Evolutionary conservation across 495 filamentous ascomycete genomes (phyloP).

Genomic region (Physcia stellaris): DNA sequence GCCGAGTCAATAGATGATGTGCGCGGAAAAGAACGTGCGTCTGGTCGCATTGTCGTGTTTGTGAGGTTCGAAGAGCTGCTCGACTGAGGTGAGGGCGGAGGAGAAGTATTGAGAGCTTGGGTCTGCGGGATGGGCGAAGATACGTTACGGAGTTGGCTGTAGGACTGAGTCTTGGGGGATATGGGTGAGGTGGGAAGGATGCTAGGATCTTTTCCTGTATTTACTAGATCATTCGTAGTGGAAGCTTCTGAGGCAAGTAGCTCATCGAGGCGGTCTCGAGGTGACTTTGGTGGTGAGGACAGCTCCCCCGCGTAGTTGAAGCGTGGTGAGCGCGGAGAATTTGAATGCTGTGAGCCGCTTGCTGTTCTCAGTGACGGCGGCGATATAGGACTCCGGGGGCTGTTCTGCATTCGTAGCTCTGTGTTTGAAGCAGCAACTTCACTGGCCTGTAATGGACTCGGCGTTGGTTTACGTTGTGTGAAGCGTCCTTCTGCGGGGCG

Average conservation of each 20-base stretch:
- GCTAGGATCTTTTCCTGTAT: conserved; percentile 2
- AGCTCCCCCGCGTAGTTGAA: conserved; percentile 1
- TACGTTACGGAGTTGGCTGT: conserved; percentile 14
- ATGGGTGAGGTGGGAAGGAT: not conserved
- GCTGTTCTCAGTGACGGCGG: not conserved
- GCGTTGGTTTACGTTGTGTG: conserved; percentile 2
- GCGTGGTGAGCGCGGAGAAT: conserved; percentile 10
- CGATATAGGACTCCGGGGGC: not conserved
- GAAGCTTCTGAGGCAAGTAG: conserved; percentile 2
- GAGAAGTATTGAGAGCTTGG: conserved; percentile 9
- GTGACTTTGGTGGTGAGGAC: too few relatives aligned
- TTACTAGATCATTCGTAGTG: not conserved
- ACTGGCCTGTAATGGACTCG: conserved; percentile 3
- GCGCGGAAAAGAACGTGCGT: conserved; percentile 43
- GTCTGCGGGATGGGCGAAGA: conserved; percentile 12
- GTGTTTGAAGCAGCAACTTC: too few relatives aligned
- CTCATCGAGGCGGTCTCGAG: conserved; percentile 8
- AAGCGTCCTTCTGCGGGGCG: not conserved
- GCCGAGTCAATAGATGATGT: conserved; percentile 94
- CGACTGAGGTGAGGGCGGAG: conserved; percentile 14
- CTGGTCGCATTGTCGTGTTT: conserved; percentile 13
- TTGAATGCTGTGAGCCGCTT: conserved; percentile 1
- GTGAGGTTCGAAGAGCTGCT: conserved; percentile 8
- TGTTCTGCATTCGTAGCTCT: too few relatives aligned
- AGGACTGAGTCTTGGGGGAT: conserved; percentile 12